phyloP scores from a whole-genome alignment of 208 protist species.

The Trypanosomatidae sp. region DNA sequence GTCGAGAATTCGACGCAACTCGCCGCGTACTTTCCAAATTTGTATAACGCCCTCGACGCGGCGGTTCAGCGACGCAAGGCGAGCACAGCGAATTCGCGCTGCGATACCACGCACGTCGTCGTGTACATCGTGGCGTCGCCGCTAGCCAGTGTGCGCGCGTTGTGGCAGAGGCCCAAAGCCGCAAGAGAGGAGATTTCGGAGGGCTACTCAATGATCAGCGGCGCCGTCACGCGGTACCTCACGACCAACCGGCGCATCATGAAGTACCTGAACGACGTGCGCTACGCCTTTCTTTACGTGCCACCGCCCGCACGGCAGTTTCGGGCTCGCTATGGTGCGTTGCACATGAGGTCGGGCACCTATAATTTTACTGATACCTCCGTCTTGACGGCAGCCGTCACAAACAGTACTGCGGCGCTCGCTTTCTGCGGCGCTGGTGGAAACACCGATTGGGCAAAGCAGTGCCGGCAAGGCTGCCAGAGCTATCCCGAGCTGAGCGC shows the following conservation, averaged over 20 bases:
- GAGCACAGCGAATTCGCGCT: not conserved
- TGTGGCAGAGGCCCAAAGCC: not conserved
- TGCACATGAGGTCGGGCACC: too few relatives aligned
- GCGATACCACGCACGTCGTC: slow-evolving; percentile 8
- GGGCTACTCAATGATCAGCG: not conserved
- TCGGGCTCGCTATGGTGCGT: not conserved
- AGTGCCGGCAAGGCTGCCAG: too few relatives aligned
- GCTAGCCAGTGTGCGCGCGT: slow-evolving; percentile 4
- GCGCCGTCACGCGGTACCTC: slow-evolving; percentile 22
- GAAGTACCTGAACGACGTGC: slow-evolving; percentile 6
- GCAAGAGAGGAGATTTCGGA: not conserved
- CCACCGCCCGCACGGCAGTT: not conserved
- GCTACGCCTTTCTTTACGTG: not conserved
- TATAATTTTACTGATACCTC: too few relatives aligned
- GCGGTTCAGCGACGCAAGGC: not conserved
- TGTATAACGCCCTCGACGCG: not conserved
- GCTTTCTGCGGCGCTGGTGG: too few relatives aligned
- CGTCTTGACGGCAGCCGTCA: too few relatives aligned
- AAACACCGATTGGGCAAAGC: too few relatives aligned
- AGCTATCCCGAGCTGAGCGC: too few relatives aligned
- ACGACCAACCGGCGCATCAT: not conserved
- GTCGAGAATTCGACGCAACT: slow-evolving; percentile 19
- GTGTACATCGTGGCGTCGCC: slow-evolving; percentile 8
- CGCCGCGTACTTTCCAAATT: slow-evolving; percentile 12
- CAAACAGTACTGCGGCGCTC: too few relatives aligned